Conservation (phyloP, 352 stramenopile genomes). For the Phytophthora pseudosyringae region DNA sequence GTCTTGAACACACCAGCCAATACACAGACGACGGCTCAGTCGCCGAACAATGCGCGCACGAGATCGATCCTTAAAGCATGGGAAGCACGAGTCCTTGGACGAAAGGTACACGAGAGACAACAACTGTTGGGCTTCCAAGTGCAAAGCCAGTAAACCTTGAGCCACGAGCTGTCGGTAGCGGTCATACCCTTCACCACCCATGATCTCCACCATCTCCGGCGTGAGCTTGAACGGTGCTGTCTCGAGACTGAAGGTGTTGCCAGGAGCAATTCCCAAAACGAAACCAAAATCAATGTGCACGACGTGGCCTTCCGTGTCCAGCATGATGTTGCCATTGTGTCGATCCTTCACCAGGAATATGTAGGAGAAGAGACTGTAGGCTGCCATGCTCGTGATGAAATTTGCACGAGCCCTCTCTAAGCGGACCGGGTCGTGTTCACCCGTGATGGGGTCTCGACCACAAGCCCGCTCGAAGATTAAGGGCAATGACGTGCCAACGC, state of each 20-base stretch:
- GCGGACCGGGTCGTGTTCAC: conserved; percentile 46
- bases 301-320: conserved; percentile 94
- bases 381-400: conserved; percentile 95
- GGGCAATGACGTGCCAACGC: conserved; percentile 36
- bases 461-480: conserved; percentile 65
- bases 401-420: conserved; percentile 89
- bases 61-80: conserved; percentile 86
- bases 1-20: conserved; percentile 57
- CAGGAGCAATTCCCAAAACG: conserved; percentile 96
- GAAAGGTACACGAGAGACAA: conserved; percentile 92
- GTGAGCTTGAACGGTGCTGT: conserved; percentile 98
- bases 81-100: conserved; percentile 92
- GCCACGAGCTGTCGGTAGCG: conserved; percentile 93
- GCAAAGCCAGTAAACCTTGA: conserved; percentile 94
- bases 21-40: conserved; percentile 64
- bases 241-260: conserved; percentile 97
- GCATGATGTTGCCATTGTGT: conserved; percentile 99
- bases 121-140: conserved; percentile 93
- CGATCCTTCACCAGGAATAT: conserved; percentile 97
- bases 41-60: conserved; percentile 51
- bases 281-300: conserved; percentile 99
- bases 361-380: conserved; percentile 97
- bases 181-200: conserved; percentile 88
- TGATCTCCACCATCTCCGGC: conserved; percentile 96
- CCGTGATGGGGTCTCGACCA: conserved; percentile 46